These are phyloP conservation scores for Boletus sensibilis DNA, from an alignment of 768 basidiomycete species.

Conservation along the genomic window DNA sequence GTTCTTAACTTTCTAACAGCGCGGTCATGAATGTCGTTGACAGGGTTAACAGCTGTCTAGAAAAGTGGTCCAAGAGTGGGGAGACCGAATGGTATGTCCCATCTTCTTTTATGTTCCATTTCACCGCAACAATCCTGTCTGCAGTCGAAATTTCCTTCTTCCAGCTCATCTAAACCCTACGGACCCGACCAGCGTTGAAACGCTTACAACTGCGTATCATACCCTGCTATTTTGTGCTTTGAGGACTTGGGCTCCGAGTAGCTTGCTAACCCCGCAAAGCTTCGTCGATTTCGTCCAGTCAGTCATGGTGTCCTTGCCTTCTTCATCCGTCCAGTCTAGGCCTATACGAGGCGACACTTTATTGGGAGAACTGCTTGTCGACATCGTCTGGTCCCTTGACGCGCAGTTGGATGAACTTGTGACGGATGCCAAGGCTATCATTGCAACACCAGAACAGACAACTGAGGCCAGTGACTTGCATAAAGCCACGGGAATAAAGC, in stretches of 20 bases:
- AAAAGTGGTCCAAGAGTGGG: constrained; percentile 58
- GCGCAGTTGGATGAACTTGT: constrained; percentile 70
- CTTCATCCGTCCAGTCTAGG: constrained; percentile 47
- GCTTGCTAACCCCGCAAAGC: constrained; percentile 44
- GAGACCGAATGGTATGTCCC: constrained; percentile 58
- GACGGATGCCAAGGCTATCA: constrained; percentile 48
- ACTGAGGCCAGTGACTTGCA: constrained; percentile 22
- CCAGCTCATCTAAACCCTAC: constrained; percentile 58
- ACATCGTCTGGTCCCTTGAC: constrained; percentile 82
- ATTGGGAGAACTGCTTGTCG: constrained; percentile 72
- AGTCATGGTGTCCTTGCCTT: constrained; percentile 60
- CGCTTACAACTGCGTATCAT: constrained; percentile 66
- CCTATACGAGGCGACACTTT: constrained; percentile 41
- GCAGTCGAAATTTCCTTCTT: constrained; percentile 61
- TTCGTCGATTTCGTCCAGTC: constrained; percentile 66
- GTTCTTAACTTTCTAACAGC: constrained; percentile 8
- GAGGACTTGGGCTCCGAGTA: constrained; percentile 51
- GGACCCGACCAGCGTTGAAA: constrained; percentile 51
- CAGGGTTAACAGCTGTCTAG: constrained; percentile 48
- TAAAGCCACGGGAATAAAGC: constrained; percentile 45
- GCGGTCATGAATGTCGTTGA: constrained; percentile 59
- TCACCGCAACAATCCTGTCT: constrained; percentile 14
- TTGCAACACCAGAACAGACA: constrained; percentile 33
- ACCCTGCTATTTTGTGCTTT: constrained; percentile 62
- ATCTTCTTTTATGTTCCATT: constrained; percentile 15